phyloP scores from a whole-genome alignment of 805 yeast species.

The Candida ulmi region DNA sequence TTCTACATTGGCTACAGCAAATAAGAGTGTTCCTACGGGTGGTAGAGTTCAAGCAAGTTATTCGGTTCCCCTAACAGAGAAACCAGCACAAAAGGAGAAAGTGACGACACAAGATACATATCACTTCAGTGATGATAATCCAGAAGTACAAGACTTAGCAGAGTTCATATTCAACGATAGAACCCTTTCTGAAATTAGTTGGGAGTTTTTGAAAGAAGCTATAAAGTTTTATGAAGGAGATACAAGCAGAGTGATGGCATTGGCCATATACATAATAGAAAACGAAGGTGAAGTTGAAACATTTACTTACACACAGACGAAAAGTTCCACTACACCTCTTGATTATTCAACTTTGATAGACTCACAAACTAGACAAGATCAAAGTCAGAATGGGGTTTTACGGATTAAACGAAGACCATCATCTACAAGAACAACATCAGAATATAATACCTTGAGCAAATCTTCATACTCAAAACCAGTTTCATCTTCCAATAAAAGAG shows the following conservation, averaged over 20 bases:
- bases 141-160: conserved; percentile 30
- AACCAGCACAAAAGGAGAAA: not conserved
- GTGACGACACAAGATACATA: not conserved
- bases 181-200: conserved; percentile 29
- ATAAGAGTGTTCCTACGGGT: conserved; percentile 13
- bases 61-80: conserved; percentile 3
- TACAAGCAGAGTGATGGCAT: conserved; percentile 29
- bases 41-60: conserved; percentile 31
- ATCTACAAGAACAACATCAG: not conserved
- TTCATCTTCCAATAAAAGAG: not conserved
- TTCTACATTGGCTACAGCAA: too few species aligned
- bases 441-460: not conserved
- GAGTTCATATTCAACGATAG: conserved; percentile 29
- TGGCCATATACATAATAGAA: conserved; percentile 30
- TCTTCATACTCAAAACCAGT: not conserved
- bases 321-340: too few species aligned
- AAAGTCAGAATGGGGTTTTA: too few species aligned
- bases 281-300: conserved; percentile 25
- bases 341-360: conserved; percentile 6
- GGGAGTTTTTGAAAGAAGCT: conserved; percentile 33
- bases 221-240: conserved; percentile 42
- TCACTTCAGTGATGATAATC: conserved; percentile 16
- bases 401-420: too few species aligned
- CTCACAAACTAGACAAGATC: too few species aligned
- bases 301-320: too few species aligned